Evolutionary conservation across 768 basidiomycete genomes (phyloP), one percentile per base, ranked within the genome.

Genomic region (Mycena olivaceomarginata): DNA sequence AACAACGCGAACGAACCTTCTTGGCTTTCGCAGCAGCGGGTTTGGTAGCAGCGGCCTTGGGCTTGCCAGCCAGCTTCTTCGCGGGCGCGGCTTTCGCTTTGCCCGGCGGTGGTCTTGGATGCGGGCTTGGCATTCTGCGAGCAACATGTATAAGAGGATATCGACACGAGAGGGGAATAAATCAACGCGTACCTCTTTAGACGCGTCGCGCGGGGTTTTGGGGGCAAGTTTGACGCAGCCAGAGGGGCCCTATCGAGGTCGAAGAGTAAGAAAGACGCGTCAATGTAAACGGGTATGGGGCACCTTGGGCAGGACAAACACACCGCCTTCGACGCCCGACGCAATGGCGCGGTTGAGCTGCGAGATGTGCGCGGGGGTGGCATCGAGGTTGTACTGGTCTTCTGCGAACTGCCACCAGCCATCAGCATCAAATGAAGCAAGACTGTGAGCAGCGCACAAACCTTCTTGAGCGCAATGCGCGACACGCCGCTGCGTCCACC

Each of bases 401-500:
- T 96, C 95, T 65, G 97, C 94, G 85, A 87, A 98, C 96, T 97
- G 77, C 57, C 53, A 67, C 76, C 45, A 56, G 57, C 83, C 9
- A 81, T 82, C 74, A 82, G 70, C 53, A 45, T 25, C 75, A 65
- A 65, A 56, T 22, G 39, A 72, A 41, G 62, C 0, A 12, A 25
- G 6, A 25, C 18, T 31, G 46, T 1, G 60, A 48, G 11, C 65
- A 64, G 12, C 5, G 74, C 7, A 83, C 91, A 79, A 74, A 95
- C 94, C 91, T 95, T 96, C 92, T 97, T 98, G 85, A 97, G 94
- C 9, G 89, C 89, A 25, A 88, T 86, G 64, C 97, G 91, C 16
- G 96, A 97, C 51, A 96, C 74, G n/a, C 67, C 74, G 7, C 45
- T 22, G 63, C 94, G 92, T 5, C 94, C 94, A 57, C 93, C 93